Conservation (phyloP, 1,139 yeast genomes). For the Saccharomyces hybrid region DNA sequence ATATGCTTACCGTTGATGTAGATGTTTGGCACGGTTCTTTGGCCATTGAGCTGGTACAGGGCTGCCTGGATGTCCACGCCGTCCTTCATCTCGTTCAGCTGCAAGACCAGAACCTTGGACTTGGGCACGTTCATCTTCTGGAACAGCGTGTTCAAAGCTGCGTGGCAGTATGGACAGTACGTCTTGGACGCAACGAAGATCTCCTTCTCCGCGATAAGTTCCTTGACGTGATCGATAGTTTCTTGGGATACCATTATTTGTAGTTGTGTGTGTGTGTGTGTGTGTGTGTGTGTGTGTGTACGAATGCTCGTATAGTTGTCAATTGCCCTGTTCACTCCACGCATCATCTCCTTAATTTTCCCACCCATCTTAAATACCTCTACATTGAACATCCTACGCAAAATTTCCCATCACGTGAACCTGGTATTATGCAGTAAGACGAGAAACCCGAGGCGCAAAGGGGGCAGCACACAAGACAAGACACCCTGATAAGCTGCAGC, state of each 20-base stretch:
- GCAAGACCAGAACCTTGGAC: slow-evolving; percentile 52
- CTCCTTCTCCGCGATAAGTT: slow-evolving; percentile 55
- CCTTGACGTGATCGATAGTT: slow-evolving; percentile 49
- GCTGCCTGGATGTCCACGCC: slow-evolving; percentile 71
- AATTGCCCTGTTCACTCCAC: not conserved
- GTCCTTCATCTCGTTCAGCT: slow-evolving; percentile 50
- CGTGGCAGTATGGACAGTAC: slow-evolving; percentile 62
- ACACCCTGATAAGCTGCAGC: not conserved
- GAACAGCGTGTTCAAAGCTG: slow-evolving; percentile 50
- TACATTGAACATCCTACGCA: too few species aligned
- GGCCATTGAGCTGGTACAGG: slow-evolving; percentile 68
- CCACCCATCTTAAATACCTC: not conserved
- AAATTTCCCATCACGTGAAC: not conserved
- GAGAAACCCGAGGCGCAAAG: not conserved
- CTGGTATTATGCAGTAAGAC: not conserved
- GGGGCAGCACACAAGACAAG: not conserved
- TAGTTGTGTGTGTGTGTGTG: not conserved
- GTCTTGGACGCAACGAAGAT: slow-evolving; percentile 81
- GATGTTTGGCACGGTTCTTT: slow-evolving; percentile 86
- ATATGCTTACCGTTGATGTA: slow-evolving; percentile 84
- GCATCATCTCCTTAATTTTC: not conserved
- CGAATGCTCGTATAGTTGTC: not conserved
- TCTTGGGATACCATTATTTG: slow-evolving; percentile 38
- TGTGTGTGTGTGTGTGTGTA: too few species aligned
- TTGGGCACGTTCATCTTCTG: slow-evolving; percentile 34